These are phyloP conservation scores for Phtheirospermum japonicum DNA, from an alignment of 257 asterid genomes.

Conservation along the genomic window DNA sequence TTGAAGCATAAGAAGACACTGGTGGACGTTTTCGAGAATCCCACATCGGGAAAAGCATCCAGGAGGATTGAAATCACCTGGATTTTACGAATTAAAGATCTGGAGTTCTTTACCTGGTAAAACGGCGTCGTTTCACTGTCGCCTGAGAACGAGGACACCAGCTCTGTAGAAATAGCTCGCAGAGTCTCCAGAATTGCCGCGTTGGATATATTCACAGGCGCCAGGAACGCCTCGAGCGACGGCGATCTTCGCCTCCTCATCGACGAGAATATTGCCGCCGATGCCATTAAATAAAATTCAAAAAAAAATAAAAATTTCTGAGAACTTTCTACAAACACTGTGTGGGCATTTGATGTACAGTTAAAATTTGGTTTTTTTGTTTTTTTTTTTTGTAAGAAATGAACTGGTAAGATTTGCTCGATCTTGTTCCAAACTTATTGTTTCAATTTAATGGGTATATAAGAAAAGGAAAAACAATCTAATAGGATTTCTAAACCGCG, in stretches of 20 bases:
- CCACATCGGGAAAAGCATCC: constrained; percentile 55
- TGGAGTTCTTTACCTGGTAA: constrained; percentile 55
- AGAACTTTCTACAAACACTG: constrained; percentile 2
- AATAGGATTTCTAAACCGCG: constrained; percentile 39
- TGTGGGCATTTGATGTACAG: constrained; percentile 21
- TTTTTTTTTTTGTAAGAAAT: too few species aligned
- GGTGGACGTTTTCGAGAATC: constrained; percentile 34
- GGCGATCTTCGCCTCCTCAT: constrained; percentile 84
- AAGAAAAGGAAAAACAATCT: constrained; percentile 28
- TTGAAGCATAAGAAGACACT: constrained; percentile 69
- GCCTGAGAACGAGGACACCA: constrained; percentile 49
- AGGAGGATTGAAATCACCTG: constrained; percentile 56
- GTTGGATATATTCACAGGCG: constrained; percentile 71
- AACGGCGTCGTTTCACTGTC: constrained; percentile 34
- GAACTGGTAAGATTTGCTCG: neutral
- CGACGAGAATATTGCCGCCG: constrained; percentile 85
- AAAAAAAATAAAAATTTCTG: too few species aligned
- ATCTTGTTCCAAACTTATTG: neutral
- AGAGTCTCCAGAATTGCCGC: constrained; percentile 51
- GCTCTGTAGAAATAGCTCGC: constrained; percentile 47
- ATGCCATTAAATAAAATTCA: constrained; percentile 59
- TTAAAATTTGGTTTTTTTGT: constrained; percentile 7
- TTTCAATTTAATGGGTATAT: neutral
- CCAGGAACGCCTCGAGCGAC: constrained; percentile 71
- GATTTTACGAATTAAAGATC: constrained; percentile 66